Base-by-base conservation (phyloP, 139 green algal species). In the Tetradesmus obliquus region DNA sequence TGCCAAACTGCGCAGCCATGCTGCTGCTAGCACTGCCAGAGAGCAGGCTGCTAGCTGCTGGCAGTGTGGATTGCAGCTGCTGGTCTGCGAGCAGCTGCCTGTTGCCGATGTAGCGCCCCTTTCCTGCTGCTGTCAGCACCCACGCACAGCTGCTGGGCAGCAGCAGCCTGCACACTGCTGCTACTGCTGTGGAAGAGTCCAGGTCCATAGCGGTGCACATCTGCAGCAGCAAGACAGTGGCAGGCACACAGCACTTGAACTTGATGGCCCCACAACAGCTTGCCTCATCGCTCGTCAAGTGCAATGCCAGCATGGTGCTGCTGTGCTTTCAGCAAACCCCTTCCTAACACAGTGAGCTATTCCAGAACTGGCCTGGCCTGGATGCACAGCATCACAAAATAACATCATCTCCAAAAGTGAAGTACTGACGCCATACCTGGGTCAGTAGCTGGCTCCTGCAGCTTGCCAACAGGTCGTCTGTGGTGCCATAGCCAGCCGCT, bases 81-180 rank as follows among this genome's bases (percentile, higher is more conserved):
- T n/a, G 58, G 8, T 55, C 58, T 79, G 58, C 10, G 45, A 32
- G 66, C 66, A 62, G 85, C 66, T 58, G 32, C 32, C 66, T 76
- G 66, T 76, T 76, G 17, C 66, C 66, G 9, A 76, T 19, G 12
- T 76, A 76, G 1, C 66, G 15, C 15, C 66, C 66, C 66, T 76
- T 7, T 4, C 66, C 66, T 17, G 82, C 60, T 55, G 84, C 84
- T 58, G 84, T 79, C 24, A 79, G 9, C 3, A 88, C n/a, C 84
- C 84, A 88, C 20, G 7, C 24, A 45, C 84, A 88, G 57, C 57
- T 79, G 9, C 57, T 88, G 13, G 86, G 69, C 10, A 82, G 66
- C 69, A 83, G 22, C 15, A 90, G 20, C 13, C 69, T 55, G 53
- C 66, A 90, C 3, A 58, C 8, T 9, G 45, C 84, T 79, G 84